A percentile compares a stretch with the other conserved stretches of the same genome.
These are phyloP conservation scores for Starmerella lactis-condensi DNA, from an alignment of 805 yeast genomes.

Conservation along the genomic window DNA sequence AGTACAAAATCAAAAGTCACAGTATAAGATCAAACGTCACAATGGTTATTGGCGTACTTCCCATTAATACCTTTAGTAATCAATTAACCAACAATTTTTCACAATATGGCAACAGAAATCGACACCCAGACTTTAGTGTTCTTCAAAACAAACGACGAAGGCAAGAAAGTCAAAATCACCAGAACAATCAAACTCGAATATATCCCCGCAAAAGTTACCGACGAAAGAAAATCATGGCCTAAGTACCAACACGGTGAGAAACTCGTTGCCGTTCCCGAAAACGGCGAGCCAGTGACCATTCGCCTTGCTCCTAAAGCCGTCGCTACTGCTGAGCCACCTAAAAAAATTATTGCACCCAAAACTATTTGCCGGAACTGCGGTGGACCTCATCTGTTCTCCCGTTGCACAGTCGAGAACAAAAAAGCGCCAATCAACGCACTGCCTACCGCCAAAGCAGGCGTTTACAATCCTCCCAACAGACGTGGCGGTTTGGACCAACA, in stretches of 20 bases:
- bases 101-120: conserved; percentile 33
- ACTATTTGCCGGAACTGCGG: no score
- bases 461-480: conserved; percentile 45
- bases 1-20: no score
- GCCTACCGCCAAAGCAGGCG: conserved; percentile 17
- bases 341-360: no score
- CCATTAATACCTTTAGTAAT: no score
- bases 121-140: conserved; percentile 80
- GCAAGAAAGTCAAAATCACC: conserved; percentile 71
- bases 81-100: no score
- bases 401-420: conserved; percentile 93
- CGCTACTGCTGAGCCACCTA: conserved; percentile 24
- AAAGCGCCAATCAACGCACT: conserved; percentile 14
- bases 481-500: conserved; percentile 25
- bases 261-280: conserved; percentile 33
- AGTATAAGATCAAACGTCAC: no score
- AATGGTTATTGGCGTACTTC: no score
- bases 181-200: conserved; percentile 63
- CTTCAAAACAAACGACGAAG: conserved; percentile 45
- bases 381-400: conserved; percentile 80
- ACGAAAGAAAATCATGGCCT: conserved; percentile 72
- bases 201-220: conserved; percentile 70
- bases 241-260: conserved; percentile 44
- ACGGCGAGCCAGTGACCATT: conserved; percentile 8
- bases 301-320: conserved; percentile 10